Conservation (phyloP, 495 filamentous ascomycete genomes). For the Tuber magnatum region DNA sequence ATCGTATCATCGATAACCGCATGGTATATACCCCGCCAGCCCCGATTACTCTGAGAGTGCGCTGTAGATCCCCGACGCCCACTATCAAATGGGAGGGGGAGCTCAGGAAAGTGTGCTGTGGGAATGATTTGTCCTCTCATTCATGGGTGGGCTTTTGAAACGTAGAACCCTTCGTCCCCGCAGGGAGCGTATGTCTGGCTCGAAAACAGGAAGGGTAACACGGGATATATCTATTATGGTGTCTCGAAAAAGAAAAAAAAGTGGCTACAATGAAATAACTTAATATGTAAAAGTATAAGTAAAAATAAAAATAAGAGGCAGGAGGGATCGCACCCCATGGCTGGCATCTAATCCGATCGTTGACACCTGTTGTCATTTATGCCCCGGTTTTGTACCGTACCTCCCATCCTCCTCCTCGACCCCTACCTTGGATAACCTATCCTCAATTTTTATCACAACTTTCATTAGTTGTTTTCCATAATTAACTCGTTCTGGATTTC, state of each 20-base stretch:
- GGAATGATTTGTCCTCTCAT: slow-evolving; percentile 34
- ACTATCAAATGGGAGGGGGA: slow-evolving; percentile 37
- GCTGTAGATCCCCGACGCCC: slow-evolving; percentile 35
- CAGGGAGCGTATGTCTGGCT: slow-evolving; percentile 29
- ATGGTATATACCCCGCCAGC: slow-evolving; percentile 38
- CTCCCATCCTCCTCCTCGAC: too few relatives aligned
- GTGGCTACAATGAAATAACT: not conserved
- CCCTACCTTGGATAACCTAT: too few relatives aligned
- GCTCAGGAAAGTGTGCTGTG: slow-evolving; percentile 19
- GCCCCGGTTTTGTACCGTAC: too few relatives aligned
- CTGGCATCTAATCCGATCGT: too few relatives aligned
- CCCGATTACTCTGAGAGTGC: slow-evolving; percentile 34
- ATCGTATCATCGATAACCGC: slow-evolving; percentile 34
- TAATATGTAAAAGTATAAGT: slow-evolving; percentile 16
- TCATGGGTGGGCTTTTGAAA: slow-evolving; percentile 29
- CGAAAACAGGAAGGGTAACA: slow-evolving; percentile 29
- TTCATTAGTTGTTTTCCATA: too few relatives aligned
- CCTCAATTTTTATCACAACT: too few relatives aligned
- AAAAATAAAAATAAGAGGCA: slow-evolving; percentile 25
- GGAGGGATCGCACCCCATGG: slow-evolving; percentile 49
- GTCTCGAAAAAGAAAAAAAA: slow-evolving; percentile 34
- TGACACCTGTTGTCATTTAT: too few relatives aligned
- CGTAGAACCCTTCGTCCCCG: slow-evolving; percentile 36
- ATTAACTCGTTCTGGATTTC: too few relatives aligned
- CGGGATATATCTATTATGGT: slow-evolving; percentile 32